Evolutionary conservation across 1,139 yeast species (phyloP).

Genomic region (Wickerhamomyces sp.): DNA sequence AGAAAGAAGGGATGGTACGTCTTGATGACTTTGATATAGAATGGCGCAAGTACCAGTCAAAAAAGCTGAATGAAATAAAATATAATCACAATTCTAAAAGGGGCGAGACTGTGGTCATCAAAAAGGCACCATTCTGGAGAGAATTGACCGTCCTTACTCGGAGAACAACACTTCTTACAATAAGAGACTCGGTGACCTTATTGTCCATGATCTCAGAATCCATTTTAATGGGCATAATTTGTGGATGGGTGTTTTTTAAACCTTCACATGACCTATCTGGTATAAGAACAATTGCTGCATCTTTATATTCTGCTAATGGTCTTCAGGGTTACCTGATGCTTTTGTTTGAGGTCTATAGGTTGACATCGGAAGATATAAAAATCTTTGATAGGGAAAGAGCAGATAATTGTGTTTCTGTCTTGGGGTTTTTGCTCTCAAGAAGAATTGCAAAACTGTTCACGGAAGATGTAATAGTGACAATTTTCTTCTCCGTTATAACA

Average conservation of each 20-base stretch:
- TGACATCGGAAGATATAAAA: conserved; percentile 63
- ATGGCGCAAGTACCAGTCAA: conserved; percentile 39
- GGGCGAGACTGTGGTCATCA: neutral
- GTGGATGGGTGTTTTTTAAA: conserved; percentile 75
- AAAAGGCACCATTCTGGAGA: conserved; percentile 35
- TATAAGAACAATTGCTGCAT: conserved; percentile 57
- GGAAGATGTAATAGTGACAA: conserved; percentile 66
- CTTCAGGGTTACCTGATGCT: conserved; percentile 66
- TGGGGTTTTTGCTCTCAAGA: conserved; percentile 44
- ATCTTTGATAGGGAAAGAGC: conserved; percentile 70
- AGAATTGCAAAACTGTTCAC: conserved; percentile 37
- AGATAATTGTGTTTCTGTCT: conserved; percentile 58
- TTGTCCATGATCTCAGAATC: conserved; percentile 15
- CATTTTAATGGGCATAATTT: conserved; percentile 44
- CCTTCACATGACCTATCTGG: conserved; percentile 63
- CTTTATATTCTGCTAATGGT: conserved; percentile 60
- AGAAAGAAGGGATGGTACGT: conserved; percentile 38
- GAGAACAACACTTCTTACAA: conserved; percentile 50
- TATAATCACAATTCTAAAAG: neutral
- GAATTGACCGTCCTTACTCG: conserved; percentile 54
- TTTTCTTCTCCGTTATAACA: conserved; percentile 54
- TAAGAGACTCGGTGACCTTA: conserved; percentile 42
- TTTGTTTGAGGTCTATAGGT: conserved; percentile 67
- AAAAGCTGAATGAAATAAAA: neutral
- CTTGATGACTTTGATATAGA: conserved; percentile 39